Evolutionary conservation across 1,284 basidiomycete species (phyloP), one percentile per base, ranked within the genome.

Genomic region (Sanguinoderma infundibulare): DNA sequence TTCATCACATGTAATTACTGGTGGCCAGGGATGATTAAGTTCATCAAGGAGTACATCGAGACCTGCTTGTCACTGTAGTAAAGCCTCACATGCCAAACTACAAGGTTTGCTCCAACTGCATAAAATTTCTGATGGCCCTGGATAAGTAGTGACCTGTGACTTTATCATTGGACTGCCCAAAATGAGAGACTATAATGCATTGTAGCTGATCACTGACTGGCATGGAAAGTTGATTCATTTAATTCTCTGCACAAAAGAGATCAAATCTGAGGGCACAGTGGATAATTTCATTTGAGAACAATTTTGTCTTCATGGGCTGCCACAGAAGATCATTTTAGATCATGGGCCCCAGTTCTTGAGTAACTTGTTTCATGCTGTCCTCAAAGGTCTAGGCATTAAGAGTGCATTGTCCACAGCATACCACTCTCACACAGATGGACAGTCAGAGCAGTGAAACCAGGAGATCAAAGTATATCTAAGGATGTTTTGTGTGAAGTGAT

Each of bases 51-150:
- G 0, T 85, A 84, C 60, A 69, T 81, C 0, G 53, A 68, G 1
- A 71, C 72, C 0, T 85, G 83, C 55, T 0, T 84, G 83, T 58
- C 76, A 78, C 55, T 32, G 64, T 1, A 74, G 70, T 0, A 83
- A 83, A 58, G 60, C 36, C 42, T n/a, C 22, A 12, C 15, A 51
- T 2, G 61, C 61, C n/a, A n/a, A n/a, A n/a, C n/a, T n/a, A n/a
- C n/a, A 2, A 35, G 61, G 59, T 30, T 61, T 61, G 4, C 64
- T 65, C 1, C 32, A 61, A 35, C 55, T 61, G 0, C 30, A 60
- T 59, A 28, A 59, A 36, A 42, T 53, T 52, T 10, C 50, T n/a
- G n/a, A n/a, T n/a, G n/a, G n/a, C n/a, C n/a, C n/a, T n/a, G n/a
- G n/a, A n/a, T n/a, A n/a, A n/a, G 24, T 57, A n/a, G 71, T 79